Percentiles rank a stretch among this genome's conserved stretches.
These are phyloP conservation scores for Boletales sp. DNA, from an alignment of 768 basidiomycete genomes.

Conservation along the genomic window DNA sequence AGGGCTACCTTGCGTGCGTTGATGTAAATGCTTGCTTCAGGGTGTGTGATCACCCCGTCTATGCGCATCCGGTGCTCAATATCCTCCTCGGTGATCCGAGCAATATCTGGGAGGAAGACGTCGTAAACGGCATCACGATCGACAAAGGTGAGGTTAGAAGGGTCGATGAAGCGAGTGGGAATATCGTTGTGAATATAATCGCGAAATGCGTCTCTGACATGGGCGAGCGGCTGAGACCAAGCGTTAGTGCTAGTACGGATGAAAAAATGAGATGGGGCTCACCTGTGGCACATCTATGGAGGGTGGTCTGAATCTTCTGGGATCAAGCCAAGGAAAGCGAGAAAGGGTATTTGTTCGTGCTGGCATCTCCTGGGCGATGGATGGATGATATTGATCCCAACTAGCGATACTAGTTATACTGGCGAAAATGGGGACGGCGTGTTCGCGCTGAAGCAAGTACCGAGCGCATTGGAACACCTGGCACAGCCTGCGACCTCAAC, in stretches of 20 bases:
- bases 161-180: slow-evolving; percentile 24
- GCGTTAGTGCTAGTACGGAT: neutral
- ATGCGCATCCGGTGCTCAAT: slow-evolving; percentile 2
- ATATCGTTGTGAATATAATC: slow-evolving; percentile 25
- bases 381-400: neutral
- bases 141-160: slow-evolving; percentile 18
- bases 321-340: neutral
- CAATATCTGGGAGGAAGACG: slow-evolving; percentile 16
- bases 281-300: neutral
- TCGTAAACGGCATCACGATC: slow-evolving; percentile 16
- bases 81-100: slow-evolving; percentile 16
- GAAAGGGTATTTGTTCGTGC: neutral
- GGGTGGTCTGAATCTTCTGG: too few relatives aligned
- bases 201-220: slow-evolving; percentile 12
- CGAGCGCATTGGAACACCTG: neutral
- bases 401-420: slow-evolving; percentile 4
- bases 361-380: neutral
- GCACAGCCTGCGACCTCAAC: neutral
- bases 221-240: neutral
- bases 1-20: slow-evolving; percentile 9
- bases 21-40: slow-evolving; percentile 16
- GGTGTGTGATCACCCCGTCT: neutral
- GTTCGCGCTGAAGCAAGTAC: neutral
- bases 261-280: neutral
- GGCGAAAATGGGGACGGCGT: neutral